Base-by-base conservation (phyloP, 768 basidiomycete species). In the Daedaleopsis sinensis region DNA sequence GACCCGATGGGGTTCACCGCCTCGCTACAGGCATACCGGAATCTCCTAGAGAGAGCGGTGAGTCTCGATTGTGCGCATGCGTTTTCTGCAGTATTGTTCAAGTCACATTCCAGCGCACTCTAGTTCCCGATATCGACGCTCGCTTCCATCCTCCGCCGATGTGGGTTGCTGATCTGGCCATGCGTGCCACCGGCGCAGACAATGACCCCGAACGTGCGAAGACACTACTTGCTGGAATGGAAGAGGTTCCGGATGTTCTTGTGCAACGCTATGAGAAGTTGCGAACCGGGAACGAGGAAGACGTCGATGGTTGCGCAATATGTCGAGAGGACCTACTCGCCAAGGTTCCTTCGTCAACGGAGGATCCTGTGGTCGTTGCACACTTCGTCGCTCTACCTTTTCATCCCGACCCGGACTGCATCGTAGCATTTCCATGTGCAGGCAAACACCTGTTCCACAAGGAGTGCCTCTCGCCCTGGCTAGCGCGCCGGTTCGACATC, bases 401-500 rank as follows among this genome's bases (percentile, higher is more conserved):
- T 55, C 65, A 63, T 35, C 60, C 49, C 1, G 47, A 39, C 2
- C 38, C 43, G 43, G 73, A 71, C 21, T 78, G 74, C 61, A 83
- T 93, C 43, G 84, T 93, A 23, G 77, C 85, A 1, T 82, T 93
- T 15, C 90, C 91, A 3, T 93, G 91, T 67, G 83, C 89, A 3
- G 71, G 71, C 10, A 69, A 67, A 58, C 91, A 93, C 70, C 83
- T 91, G 48, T 93, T 92, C 76, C 91, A 93, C 64, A 81, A 87
- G 0, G 77, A 84, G 0, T 93, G 91, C 73, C 80, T 94, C 35
- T 69, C 88, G 6, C 91, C 92, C 0, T 94, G 91, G 91, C 91
- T 93, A 68, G 84, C 90, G 11, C 79, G 87, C 74, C 75, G 91
- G 63, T 93, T 92, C 68, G 87, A 93, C 62, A 82, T 93, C 53